Evolutionary conservation across 495 filamentous ascomycete species (phyloP), one percentile per base, ranked within the genome.

Genomic region (Penicilliopsis zonata): DNA sequence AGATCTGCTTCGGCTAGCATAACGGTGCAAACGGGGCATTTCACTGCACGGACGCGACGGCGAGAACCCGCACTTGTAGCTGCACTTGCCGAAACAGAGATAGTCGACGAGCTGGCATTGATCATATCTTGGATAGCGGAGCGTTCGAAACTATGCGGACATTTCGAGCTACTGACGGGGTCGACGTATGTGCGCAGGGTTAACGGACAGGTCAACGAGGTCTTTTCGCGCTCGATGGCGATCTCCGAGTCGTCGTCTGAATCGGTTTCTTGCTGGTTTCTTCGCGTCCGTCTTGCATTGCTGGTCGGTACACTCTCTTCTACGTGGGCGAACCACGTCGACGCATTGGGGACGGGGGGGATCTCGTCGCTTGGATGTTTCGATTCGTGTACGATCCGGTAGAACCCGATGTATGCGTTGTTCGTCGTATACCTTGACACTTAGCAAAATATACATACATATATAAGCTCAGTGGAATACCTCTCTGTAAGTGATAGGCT

Each of bases 91-190:
- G 30, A 41, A 0, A 44, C 40, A 9, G 53, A 47, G 4, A 55
- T 31, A 1, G 40, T 48, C 4, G 38, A 42, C 13, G 18, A 5
- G 30, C 58, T 69, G 13, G 41, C 35, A 3, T 42, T 29, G 21
- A 92, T 70, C 57, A 82, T 78, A 9, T 70, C 61, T 21, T 71
- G 17, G 35, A 94, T 83, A 4, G 82, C 82, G 2, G 55, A 43
- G 41, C 72, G 78, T 53, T 94, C 80, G 52, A 93, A 94, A 6
- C 70, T 82, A 50, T 94, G 86, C 6, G 70, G 76, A 59, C 86
- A 94, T 42, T 80, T 78, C 3, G 55, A 68, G 52, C 74, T 85
- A n/a, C 71, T 86, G 2, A 70, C 58, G 0, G 86, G 86, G 28
- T 88, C 72, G 16, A 61, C 58, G 62, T 83, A 83, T n/a, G 65